Evolutionary conservation across 2,329 filamentous ascomycete species (phyloP).

Genomic region (Pseudogymnoascus destructans): DNA sequence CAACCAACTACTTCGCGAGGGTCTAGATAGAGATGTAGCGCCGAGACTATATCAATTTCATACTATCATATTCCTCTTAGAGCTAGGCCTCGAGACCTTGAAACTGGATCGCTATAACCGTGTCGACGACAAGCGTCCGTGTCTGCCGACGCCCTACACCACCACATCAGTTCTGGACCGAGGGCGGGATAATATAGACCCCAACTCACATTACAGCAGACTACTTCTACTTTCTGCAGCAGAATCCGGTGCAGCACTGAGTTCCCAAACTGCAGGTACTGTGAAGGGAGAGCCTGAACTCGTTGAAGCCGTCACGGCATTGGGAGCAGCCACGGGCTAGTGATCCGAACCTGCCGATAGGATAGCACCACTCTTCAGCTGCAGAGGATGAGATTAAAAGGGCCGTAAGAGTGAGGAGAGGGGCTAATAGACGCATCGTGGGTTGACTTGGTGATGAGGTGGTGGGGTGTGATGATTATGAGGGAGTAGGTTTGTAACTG

Average conservation of each 20-base stretch:
- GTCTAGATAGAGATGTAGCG: not conserved
- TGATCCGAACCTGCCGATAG: too few relatives aligned
- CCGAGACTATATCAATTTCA: not conserved
- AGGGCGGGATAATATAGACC: not conserved
- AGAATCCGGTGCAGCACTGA: not conserved
- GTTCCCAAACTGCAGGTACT: not conserved
- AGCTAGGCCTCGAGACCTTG: not conserved
- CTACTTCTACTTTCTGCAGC: not conserved
- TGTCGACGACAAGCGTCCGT: not conserved
- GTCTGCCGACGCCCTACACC: not conserved
- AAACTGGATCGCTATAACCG: not conserved
- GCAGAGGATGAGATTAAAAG: not conserved
- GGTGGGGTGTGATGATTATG: not conserved
- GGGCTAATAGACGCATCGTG: not conserved
- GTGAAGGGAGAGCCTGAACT: not conserved
- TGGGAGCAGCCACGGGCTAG: not conserved
- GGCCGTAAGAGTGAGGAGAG: not conserved
- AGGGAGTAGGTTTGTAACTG: not conserved
- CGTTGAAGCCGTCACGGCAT: not conserved
- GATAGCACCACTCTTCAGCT: not conserved
- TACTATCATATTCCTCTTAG: not conserved
- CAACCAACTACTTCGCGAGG: not conserved
- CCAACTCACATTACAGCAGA: not conserved
- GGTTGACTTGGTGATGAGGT: not conserved
- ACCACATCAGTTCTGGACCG: not conserved